These are phyloP conservation scores for Theobroma grandiflorum DNA, from an alignment of 441 rosid genomes.

Conservation along the genomic window DNA sequence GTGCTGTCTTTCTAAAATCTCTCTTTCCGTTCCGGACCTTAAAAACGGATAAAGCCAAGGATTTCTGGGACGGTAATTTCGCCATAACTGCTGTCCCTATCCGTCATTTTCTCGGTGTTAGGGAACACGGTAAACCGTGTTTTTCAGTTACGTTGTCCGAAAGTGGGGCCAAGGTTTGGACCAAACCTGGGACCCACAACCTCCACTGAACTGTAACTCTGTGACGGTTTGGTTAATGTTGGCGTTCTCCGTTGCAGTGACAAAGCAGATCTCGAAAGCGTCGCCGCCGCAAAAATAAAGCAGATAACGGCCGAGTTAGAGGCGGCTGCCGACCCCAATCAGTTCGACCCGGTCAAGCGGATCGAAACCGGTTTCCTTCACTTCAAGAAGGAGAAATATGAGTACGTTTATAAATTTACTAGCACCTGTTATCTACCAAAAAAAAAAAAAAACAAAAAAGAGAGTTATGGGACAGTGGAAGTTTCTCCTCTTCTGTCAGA, in stretches of 20 bases:
- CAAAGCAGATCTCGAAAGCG: constrained; percentile 59
- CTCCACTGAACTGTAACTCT: neutral
- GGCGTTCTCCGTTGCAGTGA: constrained; percentile 47
- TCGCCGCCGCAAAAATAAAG: constrained; percentile 86
- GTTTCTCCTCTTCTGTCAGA: neutral
- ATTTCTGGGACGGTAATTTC: neutral
- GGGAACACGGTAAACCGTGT: constrained; percentile 1
- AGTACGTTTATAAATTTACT: constrained; percentile 51
- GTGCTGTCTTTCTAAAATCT: neutral
- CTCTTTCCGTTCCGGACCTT: neutral
- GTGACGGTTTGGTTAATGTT: constrained; percentile 16
- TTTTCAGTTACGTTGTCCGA: neutral
- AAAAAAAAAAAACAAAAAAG: neutral
- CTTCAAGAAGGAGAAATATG: constrained; percentile 75
- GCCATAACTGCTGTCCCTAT: constrained; percentile 13
- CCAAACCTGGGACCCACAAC: constrained; percentile 25
- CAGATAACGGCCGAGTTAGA: constrained; percentile 76
- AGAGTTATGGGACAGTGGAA: neutral
- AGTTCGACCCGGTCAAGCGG: constrained; percentile 56
- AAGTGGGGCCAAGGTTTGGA: constrained; percentile 21
- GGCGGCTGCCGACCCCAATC: constrained; percentile 46
- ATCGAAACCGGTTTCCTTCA: constrained; percentile 73
- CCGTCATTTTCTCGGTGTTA: neutral
- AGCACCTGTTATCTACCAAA: neutral
- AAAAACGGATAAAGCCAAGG: neutral